These are phyloP conservation scores for Austroboletus novae-zelandiae DNA, from an alignment of 1,284 basidiomycete genomes.

Conservation along the genomic window DNA sequence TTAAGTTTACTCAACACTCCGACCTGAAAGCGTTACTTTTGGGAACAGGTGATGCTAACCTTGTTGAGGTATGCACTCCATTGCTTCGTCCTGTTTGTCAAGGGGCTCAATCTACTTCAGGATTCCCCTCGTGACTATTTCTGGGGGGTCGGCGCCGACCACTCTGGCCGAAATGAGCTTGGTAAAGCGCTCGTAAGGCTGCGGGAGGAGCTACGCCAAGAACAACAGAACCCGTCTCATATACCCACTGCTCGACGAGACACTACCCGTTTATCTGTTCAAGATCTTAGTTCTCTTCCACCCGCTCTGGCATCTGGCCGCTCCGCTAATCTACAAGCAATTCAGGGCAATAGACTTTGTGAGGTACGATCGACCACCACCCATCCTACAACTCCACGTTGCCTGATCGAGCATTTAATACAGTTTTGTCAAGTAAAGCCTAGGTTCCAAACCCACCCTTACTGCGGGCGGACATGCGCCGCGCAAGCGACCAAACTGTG, in stretches of 20 bases:
- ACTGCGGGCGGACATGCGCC: conserved; percentile 63
- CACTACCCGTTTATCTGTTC: conserved; percentile 30
- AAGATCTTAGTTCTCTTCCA: conserved; percentile 29
- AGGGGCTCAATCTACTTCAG: conserved; percentile 30
- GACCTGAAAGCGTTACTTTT: conserved; percentile 54
- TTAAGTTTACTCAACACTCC: conserved; percentile 63
- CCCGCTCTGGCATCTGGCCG: conserved; percentile 1
- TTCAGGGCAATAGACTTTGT: conserved; percentile 27
- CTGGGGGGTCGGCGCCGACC: conserved; percentile 64
- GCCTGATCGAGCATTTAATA: conserved; percentile 6
- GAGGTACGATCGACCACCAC: conserved; percentile 23
- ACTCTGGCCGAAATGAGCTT: conserved; percentile 64
- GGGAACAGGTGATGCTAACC: conserved; percentile 56
- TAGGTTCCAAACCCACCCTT: conserved; percentile 49
- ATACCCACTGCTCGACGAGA: conserved; percentile 29
- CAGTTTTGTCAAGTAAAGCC: conserved; percentile 59
- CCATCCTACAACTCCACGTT: not conserved
- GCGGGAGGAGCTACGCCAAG: conserved; percentile 45
- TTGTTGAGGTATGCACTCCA: conserved; percentile 49
- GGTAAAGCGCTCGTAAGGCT: conserved; percentile 64
- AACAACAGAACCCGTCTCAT: conserved; percentile 24
- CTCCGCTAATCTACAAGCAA: not conserved
- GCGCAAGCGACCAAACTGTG: conserved; percentile 39
- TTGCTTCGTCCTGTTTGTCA: not conserved
- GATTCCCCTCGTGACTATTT: conserved; percentile 67